phyloP scores from a whole-genome alignment of 345 rosid species.

The Brassica cretica region DNA sequence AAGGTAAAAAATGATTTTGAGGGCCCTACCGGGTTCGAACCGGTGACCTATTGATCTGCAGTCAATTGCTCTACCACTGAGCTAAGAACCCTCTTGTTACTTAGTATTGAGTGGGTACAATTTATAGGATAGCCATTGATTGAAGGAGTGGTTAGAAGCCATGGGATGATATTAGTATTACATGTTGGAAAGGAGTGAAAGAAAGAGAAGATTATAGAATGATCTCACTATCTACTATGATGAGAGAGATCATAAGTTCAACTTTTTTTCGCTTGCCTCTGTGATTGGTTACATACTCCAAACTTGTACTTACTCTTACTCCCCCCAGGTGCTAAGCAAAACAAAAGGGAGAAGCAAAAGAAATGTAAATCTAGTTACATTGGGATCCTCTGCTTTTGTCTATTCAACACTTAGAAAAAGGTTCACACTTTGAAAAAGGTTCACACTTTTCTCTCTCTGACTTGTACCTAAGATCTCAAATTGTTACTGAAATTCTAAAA shows the following conservation, averaged over 20 bases:
- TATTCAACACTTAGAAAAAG: slow-evolving; percentile 16
- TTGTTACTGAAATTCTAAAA: neutral
- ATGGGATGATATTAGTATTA: neutral
- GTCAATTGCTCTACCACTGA: slow-evolving; percentile 81
- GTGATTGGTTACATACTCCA: neutral
- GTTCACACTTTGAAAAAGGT: neutral
- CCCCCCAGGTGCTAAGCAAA: slow-evolving; percentile 70
- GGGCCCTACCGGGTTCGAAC: slow-evolving; percentile 50
- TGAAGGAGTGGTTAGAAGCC: neutral
- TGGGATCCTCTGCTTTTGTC: slow-evolving; percentile 36
- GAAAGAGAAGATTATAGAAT: neutral
- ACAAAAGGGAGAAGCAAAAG: neutral
- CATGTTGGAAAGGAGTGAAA: neutral
- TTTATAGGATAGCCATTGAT: neutral
- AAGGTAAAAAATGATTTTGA: neutral
- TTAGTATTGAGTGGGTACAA: neutral
- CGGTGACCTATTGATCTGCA: slow-evolving; percentile 79
- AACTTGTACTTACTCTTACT: neutral
- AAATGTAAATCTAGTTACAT: slow-evolving; percentile 37
- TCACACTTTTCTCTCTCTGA: slow-evolving; percentile 12
- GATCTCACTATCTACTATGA: too few relatives aligned
- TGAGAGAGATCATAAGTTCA: neutral
- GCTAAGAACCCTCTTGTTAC: slow-evolving; percentile 55
- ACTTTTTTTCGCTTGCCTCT: neutral
- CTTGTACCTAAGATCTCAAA: slow-evolving; percentile 6